These are phyloP conservation scores for Cajanus cajan DNA, from an alignment of 306 rosid species.

Conservation along the genomic window DNA sequence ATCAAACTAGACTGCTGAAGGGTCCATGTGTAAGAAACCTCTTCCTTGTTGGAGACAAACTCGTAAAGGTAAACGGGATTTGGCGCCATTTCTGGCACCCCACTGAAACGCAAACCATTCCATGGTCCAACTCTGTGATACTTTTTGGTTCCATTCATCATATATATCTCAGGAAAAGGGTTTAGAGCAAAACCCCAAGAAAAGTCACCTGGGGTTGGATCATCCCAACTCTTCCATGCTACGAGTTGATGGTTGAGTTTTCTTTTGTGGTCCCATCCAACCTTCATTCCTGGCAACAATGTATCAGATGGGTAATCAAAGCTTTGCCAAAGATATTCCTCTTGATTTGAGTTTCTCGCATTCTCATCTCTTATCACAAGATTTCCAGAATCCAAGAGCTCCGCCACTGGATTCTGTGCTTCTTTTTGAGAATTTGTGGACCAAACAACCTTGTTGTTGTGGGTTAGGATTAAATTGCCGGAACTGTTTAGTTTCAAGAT, in stretches of 20 bases:
- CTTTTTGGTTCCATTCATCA: background rate
- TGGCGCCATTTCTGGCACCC: background rate
- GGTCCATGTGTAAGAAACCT: background rate
- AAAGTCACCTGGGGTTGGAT: constrained; percentile 34
- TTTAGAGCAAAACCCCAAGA: background rate
- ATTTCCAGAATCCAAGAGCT: constrained; percentile 29
- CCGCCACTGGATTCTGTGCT: constrained; percentile 6
- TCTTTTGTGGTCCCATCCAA: constrained; percentile 31
- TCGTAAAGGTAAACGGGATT: background rate
- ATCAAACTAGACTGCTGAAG: background rate
- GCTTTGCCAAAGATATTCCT: constrained; percentile 36
- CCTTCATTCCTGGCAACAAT: constrained; percentile 27
- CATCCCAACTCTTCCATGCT: constrained; percentile 27
- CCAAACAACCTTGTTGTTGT: constrained; percentile 12
- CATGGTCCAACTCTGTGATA: constrained; percentile 13
- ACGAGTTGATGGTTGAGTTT: background rate
- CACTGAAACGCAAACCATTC: constrained; percentile 28
- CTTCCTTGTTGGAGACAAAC: background rate
- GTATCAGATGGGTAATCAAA: constrained; percentile 33
- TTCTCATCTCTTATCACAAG: constrained; percentile 37
- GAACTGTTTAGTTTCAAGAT: background rate
- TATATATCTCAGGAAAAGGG: background rate
- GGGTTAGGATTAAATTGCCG: constrained; percentile 7
- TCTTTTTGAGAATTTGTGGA: background rate
- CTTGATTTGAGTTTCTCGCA: background rate